A percentile compares a stretch with the other conserved stretches of the same genome.
phyloP scores from a whole-genome alignment of 2,329 filamentous ascomycete genomes.

The Epicoccum nigrum region DNA sequence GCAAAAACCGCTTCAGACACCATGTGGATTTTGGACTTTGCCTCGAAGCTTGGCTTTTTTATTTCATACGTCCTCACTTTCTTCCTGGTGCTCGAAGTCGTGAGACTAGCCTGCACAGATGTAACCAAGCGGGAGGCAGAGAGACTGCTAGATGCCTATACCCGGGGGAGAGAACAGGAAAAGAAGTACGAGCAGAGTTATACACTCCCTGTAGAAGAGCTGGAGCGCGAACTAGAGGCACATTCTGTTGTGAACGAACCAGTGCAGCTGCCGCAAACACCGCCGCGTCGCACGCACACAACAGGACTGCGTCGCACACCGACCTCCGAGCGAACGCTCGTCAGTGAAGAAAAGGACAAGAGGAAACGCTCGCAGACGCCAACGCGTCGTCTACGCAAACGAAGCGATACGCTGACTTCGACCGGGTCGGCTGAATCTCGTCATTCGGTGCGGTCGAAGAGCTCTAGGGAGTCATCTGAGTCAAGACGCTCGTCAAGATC shows the following conservation, averaged over 20 bases:
- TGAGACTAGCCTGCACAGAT: conserved; percentile 29
- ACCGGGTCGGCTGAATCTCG: conserved; percentile 20
- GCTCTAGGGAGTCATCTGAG: conserved; percentile 1
- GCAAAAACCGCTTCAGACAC: background rate
- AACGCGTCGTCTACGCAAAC: conserved; percentile 23
- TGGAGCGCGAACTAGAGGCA: conserved; percentile 7
- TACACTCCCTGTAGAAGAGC: conserved; percentile 8
- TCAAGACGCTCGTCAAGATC: conserved; percentile 12
- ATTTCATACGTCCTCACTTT: conserved; percentile 30
- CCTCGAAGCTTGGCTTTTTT: conserved; percentile 26
- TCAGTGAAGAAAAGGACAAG: conserved; percentile 12
- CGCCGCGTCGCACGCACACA: conserved; percentile 8
- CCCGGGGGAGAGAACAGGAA: conserved; percentile 12
- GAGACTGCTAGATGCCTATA: conserved; percentile 29
- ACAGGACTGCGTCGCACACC: conserved; percentile 5
- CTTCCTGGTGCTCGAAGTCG: conserved; percentile 30
- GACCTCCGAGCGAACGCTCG: conserved; percentile 6
- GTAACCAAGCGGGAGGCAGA: conserved; percentile 33
- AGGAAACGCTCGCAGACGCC: conserved; percentile 13
- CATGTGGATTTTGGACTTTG: conserved; percentile 15
- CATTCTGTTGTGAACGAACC: conserved; percentile 4
- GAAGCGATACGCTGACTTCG: conserved; percentile 31
- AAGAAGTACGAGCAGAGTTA: conserved; percentile 2
- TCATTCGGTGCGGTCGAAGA: conserved; percentile 11
- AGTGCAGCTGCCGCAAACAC: conserved; percentile 1